Base-by-base conservation (phyloP, 345 rosid genomes). In the Euphorbia tirucalli region DNA sequence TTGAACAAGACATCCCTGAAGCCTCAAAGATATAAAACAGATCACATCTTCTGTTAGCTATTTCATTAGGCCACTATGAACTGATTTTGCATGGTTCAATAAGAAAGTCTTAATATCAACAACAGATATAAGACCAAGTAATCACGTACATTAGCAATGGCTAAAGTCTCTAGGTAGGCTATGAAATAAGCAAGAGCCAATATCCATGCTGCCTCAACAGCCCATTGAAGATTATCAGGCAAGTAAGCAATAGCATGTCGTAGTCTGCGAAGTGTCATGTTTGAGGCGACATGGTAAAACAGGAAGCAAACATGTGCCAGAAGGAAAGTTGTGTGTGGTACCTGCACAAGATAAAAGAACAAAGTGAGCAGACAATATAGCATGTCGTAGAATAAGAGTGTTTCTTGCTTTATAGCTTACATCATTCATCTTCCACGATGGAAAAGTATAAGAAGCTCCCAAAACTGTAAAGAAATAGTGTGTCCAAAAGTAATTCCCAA, bases 381-480 rank as follows among this genome's bases (percentile, higher is more conserved):
- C 16, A 77, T 16, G 30, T 19, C 27, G 32, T n/a, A 14, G 7
- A 41, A 19, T 50, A 65, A 19, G 28, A 37, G 30, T 27, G 50
- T 63, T 55, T 67, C 50, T 35, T 11, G 55, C 57, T 72, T 48
- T 30, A 62, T 25, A 31, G 72, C 89, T 85, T 84, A 95, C 99
- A 75, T 95, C 79, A 74, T 95, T 95, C 99, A 95, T 95, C 85
- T 78, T 95, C 99, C 99, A 95, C 0, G 99, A 92, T 24, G 99
- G 99, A 70, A 95, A 95, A 61, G 98, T 92, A 78, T 95, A 95
- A n/a, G 98, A 87, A 24, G 99, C 99, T 73, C 98, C 99, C 83
- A 95, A 71, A 79, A 95, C 96, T 32, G 93, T 80, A 82, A 95
- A 95, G 92, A 95, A 95, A 77, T 92, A 95, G 73, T 95, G 99